Evolutionary conservation across 257 asterid species (phyloP), one percentile per base, ranked within the genome.

Genomic region (Scutellaria galericulata): DNA sequence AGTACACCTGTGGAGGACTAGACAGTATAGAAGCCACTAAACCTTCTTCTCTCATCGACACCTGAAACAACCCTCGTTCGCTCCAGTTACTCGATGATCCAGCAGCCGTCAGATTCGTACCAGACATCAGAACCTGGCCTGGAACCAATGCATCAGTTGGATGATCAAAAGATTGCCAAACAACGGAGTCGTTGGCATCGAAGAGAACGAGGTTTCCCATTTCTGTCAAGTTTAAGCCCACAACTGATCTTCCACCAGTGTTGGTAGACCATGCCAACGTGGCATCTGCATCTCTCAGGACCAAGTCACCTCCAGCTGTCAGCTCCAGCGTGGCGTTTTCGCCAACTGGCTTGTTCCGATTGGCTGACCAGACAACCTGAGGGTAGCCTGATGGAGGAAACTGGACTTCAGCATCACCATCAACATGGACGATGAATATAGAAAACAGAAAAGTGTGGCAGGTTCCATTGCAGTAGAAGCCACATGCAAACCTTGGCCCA

Each of bases 321-420:
- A 86, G 82, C 51, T 78, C 56, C 65, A 86, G 22, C 2, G 78
- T 73, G 1, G 90, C 83, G 59, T 86, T 83, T 31, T 73, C 64
- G 7, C 41, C 22, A 37, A 86, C 86, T 0, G 83, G 84, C 2
- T 56, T 56, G 70, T 83, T 58, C 24, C 86, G 27, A 67, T 81
- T 86, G 31, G 91, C 87, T 6, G 85, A 82, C 91, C 88, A 83
- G 27, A 83, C 86, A 11, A 83, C 82, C 55, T 81, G 87, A 0
- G 87, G 89, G 63, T 73, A 80, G 3, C 83, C 90, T 5, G 14
- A 6, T 5, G 50, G 2, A 0, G 83, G 83, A 27, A 15, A 6
- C 24, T 61, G 62, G 62, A 79, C 78, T 0, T 0, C 2, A 1
- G 82, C 80, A n/a, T 11, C 75, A 5, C 83, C 77, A 39, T 81